phyloP scores from a whole-genome alignment of 805 yeast species.

The Candida schatavii region DNA sequence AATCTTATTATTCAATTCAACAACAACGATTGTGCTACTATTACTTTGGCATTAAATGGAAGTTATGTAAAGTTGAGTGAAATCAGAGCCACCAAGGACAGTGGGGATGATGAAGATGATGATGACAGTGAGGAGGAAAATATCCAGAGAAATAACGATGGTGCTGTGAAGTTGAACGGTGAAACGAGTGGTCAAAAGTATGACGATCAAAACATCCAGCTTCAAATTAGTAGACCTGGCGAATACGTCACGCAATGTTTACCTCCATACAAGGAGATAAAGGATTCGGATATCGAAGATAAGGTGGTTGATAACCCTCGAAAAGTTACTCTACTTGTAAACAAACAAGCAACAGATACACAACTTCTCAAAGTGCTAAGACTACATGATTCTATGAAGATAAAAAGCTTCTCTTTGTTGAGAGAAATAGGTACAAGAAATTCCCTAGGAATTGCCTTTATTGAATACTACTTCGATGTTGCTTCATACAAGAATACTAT shows the following conservation, averaged over 20 bases:
- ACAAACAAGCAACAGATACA: conserved; percentile 40
- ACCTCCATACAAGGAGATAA: conserved; percentile 13
- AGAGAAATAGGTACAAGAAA: conserved; percentile 47
- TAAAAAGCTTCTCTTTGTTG: conserved; percentile 42
- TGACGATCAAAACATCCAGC: conserved; percentile 2
- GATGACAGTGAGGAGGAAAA: conserved; percentile 3
- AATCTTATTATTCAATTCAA: conserved; percentile 50
- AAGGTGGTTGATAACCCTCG: conserved; percentile 41
- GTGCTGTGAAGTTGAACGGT: neutral
- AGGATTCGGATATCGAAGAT: conserved; percentile 21
- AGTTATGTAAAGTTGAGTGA: conserved; percentile 24
- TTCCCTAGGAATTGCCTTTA: conserved; percentile 60
- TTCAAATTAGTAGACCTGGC: conserved; percentile 27
- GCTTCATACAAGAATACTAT: conserved; percentile 11
- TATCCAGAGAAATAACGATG: neutral
- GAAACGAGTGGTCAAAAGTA: no score
- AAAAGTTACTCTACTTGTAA: conserved; percentile 45
- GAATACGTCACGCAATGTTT: conserved; percentile 33
- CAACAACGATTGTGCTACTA: conserved; percentile 53
- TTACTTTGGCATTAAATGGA: conserved; percentile 44
- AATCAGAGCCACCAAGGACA: conserved; percentile 21
- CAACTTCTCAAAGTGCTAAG: conserved; percentile 41
- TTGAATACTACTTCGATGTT: conserved; percentile 33
- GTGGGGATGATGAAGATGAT: conserved; percentile 9
- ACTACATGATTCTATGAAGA: conserved; percentile 31